Conservation (phyloP, 768 basidiomycete species). For the Ephemerocybe angulata region DNA sequence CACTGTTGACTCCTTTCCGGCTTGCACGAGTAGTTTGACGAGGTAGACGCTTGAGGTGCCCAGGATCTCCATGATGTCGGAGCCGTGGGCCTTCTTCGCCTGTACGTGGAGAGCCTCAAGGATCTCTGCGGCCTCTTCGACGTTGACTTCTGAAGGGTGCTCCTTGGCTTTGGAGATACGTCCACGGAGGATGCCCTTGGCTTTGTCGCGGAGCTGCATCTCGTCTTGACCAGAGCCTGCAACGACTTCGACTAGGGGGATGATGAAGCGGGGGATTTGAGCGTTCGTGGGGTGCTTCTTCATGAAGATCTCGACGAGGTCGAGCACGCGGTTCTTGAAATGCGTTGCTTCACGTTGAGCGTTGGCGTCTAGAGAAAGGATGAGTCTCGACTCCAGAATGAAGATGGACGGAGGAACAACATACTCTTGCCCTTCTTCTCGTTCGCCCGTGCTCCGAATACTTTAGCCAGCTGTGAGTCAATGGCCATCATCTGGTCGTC, state of each 20-base stretch:
- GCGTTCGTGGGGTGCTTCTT: conserved; percentile 76
- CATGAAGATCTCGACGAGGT: conserved; percentile 85
- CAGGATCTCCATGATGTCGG: conserved; percentile 61
- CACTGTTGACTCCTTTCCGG: conserved; percentile 43
- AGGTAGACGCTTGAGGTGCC: conserved; percentile 71
- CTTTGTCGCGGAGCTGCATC: conserved; percentile 85
- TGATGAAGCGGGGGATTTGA: conserved; percentile 59
- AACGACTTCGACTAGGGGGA: conserved; percentile 76
- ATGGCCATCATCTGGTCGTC: conserved; percentile 99
- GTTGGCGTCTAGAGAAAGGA: conserved; percentile 45
- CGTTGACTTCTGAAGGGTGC: conserved; percentile 44
- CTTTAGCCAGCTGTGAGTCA: conserved; percentile 85
- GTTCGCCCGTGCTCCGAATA: conserved; percentile 68
- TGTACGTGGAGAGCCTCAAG: conserved; percentile 65
- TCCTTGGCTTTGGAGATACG: conserved; percentile 77
- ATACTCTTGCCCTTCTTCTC: conserved; percentile 67
- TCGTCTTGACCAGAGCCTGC: conserved; percentile 69
- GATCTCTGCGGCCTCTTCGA: conserved; percentile 41
- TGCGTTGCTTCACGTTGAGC: conserved; percentile 87
- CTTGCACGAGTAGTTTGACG: conserved; percentile 43
- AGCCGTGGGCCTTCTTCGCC: conserved; percentile 63
- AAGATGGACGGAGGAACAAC: conserved; percentile 12
- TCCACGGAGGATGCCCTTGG: conserved; percentile 69
- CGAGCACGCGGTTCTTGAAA: conserved; percentile 94
- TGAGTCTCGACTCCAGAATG: neutral